These are phyloP conservation scores for Chytriomyces confervae DNA, from an alignment of 192 early-diverging fungal species.

Conservation along the genomic window DNA sequence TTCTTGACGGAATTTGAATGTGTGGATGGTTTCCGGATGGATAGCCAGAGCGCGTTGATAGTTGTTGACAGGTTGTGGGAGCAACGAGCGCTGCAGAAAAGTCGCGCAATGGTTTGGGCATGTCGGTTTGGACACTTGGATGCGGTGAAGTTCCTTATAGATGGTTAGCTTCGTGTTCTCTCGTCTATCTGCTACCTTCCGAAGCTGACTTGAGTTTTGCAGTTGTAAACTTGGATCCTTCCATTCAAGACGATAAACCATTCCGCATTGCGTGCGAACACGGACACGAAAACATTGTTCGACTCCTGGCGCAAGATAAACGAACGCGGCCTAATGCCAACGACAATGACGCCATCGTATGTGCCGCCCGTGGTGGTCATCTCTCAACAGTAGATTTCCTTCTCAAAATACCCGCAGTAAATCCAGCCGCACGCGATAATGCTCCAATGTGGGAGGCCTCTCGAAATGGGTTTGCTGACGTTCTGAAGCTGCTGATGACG, in stretches of 20 bases:
- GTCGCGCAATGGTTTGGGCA: not conserved
- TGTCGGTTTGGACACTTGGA: not conserved
- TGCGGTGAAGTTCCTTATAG: not conserved
- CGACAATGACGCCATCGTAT: not conserved
- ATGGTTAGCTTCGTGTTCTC: not conserved
- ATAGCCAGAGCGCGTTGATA: not conserved
- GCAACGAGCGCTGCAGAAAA: not conserved
- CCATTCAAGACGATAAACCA: not conserved
- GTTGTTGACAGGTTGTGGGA: not conserved
- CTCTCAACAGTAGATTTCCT: not conserved
- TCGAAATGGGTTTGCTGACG: not conserved
- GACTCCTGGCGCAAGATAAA: not conserved
- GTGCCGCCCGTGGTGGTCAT: not conserved
- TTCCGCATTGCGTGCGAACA: not conserved
- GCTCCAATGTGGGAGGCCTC: not conserved
- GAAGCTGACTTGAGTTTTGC: not conserved
- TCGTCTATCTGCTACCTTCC: not conserved
- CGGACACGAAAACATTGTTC: not conserved
- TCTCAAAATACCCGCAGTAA: not conserved
- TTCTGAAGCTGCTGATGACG: not conserved
- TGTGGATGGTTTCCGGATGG: not conserved
- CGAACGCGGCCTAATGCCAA: not conserved
- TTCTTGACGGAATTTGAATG: not conserved
- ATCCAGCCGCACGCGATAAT: constrained; percentile 1
- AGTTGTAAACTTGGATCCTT: not conserved